Base-by-base conservation (phyloP, 148 eudicot genomes). In the Rhododendron ferrugineum region DNA sequence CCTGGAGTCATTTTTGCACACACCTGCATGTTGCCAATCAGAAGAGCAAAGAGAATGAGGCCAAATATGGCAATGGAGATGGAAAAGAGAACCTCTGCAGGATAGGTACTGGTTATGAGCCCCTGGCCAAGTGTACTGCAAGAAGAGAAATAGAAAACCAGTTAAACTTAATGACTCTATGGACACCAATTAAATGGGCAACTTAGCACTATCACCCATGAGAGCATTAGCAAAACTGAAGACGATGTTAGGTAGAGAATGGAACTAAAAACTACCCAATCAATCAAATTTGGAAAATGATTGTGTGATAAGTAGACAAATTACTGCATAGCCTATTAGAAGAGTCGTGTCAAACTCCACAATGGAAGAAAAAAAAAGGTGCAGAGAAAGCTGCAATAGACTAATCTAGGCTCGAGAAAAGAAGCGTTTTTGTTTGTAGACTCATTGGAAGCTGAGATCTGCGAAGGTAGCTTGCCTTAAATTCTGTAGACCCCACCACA, bases 21-120 rank as follows among this genome's bases (percentile, higher is more conserved):
- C 6, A 92, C 94, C 92, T 92, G 94, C 94, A 92, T 92, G 88
- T 92, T 92, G 75, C 94, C 94, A 80, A 92, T 92, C 81, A 92
- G 88, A 66, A 92, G 93, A 64, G 94, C 94, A 85, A 92, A 92
- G 64, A 92, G 91, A 82, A 92, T 85, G 85, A 92, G 93, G 70
- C 94, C 94, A 28, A 88, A 89, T 70, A 92, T 90, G 87, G 89
- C 88, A 22, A 92, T 74, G 68, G 90, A 83, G 84, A 92, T 92
- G 32, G 92, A 91, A 72, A 92, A 92, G 37, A 92, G 86, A 85
- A 87, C 84, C 87, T 92, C 94, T 81, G 86, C 83, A 56, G 93
- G 89, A 84, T 86, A 91, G 16, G 94, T 92, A 82, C 92, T 92
- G 80, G 93, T 91, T 78, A 83, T 72, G 11, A 92, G 94, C 82